A percentile compares a stretch with the other conserved stretches of the same genome.
Conservation (phyloP, 2,329 filamentous ascomycete species). For the Bipolaris sorokiniana region DNA sequence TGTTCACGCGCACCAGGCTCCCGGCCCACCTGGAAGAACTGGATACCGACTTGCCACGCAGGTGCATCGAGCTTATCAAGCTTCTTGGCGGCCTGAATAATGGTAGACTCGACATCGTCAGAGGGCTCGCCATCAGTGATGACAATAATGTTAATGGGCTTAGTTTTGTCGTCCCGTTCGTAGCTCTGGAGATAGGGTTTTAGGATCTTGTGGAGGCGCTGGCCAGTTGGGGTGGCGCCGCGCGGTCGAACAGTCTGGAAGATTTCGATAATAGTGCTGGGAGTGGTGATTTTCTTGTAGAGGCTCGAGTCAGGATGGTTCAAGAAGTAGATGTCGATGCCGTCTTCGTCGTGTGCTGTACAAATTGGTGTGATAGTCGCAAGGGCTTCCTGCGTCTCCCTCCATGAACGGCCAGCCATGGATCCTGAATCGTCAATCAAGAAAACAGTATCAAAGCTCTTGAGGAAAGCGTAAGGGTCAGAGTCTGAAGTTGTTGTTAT, state of each 20-base stretch:
- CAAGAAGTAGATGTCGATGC: constrained; percentile 90
- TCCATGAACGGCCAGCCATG: constrained; percentile 81
- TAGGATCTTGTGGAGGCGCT: constrained; percentile 73
- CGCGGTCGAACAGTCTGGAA: constrained; percentile 71
- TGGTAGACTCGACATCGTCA: constrained; percentile 74
- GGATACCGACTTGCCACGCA: constrained; percentile 84
- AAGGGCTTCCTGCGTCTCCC: constrained; percentile 73
- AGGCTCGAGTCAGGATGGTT: constrained; percentile 68
- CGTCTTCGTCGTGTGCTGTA: constrained; percentile 77
- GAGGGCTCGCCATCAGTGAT: constrained; percentile 86
- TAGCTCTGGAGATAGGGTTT: constrained; percentile 70
- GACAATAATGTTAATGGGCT: constrained; percentile 88
- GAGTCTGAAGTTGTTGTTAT: constrained; percentile 20
- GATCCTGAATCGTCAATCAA: constrained; percentile 90
- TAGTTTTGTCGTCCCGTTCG: constrained; percentile 60
- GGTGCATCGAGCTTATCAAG: constrained; percentile 74
- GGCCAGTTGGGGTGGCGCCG: constrained; percentile 76
- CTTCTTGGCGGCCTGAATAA: constrained; percentile 70
- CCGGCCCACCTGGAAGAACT: constrained; percentile 93
- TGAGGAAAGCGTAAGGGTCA: constrained; percentile 77
- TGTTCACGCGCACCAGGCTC: constrained; percentile 69
- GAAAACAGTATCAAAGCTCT: constrained; percentile 83
- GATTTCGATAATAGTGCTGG: constrained; percentile 66
- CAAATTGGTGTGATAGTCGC: constrained; percentile 80
- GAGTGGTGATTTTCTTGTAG: constrained; percentile 69